A percentile compares a stretch with the other conserved stretches of the same genome.
Conservation (phyloP, 2,329 filamentous ascomycete genomes). For the Sporothrix brasiliensis region DNA sequence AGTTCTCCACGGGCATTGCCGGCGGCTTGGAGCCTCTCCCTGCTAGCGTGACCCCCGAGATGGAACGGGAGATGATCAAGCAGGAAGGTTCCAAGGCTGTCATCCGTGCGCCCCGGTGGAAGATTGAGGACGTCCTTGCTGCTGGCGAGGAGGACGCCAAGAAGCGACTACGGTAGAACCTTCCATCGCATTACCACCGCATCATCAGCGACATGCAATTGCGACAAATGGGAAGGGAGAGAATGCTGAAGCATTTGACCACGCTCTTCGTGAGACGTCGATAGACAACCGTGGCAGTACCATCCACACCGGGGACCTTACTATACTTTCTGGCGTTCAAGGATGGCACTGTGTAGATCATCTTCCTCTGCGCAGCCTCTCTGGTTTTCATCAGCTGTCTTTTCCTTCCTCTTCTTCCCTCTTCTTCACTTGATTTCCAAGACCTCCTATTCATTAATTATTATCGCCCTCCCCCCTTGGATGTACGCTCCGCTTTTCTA, state of each 20-base stretch:
- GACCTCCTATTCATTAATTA: slow-evolving; percentile 28
- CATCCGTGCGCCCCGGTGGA: slow-evolving; percentile 77
- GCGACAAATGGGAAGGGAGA: slow-evolving; percentile 29
- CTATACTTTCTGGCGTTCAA: slow-evolving; percentile 30
- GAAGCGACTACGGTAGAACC: slow-evolving; percentile 40
- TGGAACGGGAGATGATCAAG: slow-evolving; percentile 69
- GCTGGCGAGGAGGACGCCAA: slow-evolving; percentile 46
- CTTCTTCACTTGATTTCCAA: slow-evolving; percentile 16
- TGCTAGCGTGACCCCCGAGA: slow-evolving; percentile 69
- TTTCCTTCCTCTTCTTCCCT: not conserved
- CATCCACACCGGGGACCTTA: not conserved
- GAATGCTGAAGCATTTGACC: slow-evolving; percentile 29
- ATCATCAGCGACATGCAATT: slow-evolving; percentile 27
- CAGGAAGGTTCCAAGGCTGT: slow-evolving; percentile 70
- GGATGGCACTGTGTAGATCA: slow-evolving; percentile 21
- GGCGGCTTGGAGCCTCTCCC: slow-evolving; percentile 79
- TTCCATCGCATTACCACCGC: slow-evolving; percentile 31
- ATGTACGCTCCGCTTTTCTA: slow-evolving; percentile 20
- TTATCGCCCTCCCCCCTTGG: slow-evolving; percentile 12
- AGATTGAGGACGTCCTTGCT: slow-evolving; percentile 77
- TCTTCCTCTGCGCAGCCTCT: not conserved
- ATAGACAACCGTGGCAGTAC: slow-evolving; percentile 15
- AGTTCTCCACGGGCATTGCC: slow-evolving; percentile 94
- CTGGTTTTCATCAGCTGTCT: not conserved
- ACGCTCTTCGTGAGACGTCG: slow-evolving; percentile 31